Evolutionary conservation across 768 basidiomycete species (phyloP).

Genomic region (Pholiota microspora): DNA sequence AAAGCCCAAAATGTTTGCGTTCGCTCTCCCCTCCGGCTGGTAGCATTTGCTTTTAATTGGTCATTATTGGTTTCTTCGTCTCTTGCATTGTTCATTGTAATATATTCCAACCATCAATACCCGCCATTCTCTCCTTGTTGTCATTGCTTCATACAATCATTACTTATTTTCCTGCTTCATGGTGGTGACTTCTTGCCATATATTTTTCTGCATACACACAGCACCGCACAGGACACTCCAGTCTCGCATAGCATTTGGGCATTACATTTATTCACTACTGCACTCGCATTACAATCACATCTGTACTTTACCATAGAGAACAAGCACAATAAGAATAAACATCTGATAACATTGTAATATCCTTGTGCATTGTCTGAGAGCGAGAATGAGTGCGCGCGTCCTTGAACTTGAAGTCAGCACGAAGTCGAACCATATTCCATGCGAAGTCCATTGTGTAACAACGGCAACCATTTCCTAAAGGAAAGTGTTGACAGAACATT

Average conservation of each 20-base stretch:
- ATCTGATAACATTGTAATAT: not conserved
- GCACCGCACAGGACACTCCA: slow-evolving; percentile 8
- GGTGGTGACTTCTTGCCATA: slow-evolving; percentile 10
- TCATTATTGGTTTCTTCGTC: slow-evolving; percentile 18
- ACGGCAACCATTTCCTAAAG: not conserved
- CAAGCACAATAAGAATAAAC: slow-evolving; percentile 8
- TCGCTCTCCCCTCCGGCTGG: slow-evolving; percentile 61
- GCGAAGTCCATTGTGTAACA: not conserved
- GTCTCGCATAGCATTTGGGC: slow-evolving; percentile 3
- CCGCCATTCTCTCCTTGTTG: slow-evolving; percentile 9
- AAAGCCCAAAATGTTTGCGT: slow-evolving; percentile 64
- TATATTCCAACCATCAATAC: slow-evolving; percentile 15
- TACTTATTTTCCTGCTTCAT: too few relatives aligned
- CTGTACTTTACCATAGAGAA: slow-evolving; percentile 13
- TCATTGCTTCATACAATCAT: slow-evolving; percentile 10
- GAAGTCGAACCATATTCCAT: not conserved
- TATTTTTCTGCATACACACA: slow-evolving; percentile 21
- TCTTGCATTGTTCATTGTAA: slow-evolving; percentile 17
- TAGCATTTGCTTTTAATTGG: slow-evolving; percentile 31
- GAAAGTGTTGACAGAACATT: not conserved
- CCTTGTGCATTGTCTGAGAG: not conserved
- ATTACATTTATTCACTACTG: slow-evolving; percentile 10
- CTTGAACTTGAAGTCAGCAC: too few relatives aligned
- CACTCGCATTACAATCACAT: slow-evolving; percentile 10
- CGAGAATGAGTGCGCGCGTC: too few relatives aligned